A percentile compares a stretch with the other conserved stretches of the same genome.
Evolutionary conservation across 371 early-diverging fungal species (phyloP).

Genomic region (Catenaria anguillulae): DNA sequence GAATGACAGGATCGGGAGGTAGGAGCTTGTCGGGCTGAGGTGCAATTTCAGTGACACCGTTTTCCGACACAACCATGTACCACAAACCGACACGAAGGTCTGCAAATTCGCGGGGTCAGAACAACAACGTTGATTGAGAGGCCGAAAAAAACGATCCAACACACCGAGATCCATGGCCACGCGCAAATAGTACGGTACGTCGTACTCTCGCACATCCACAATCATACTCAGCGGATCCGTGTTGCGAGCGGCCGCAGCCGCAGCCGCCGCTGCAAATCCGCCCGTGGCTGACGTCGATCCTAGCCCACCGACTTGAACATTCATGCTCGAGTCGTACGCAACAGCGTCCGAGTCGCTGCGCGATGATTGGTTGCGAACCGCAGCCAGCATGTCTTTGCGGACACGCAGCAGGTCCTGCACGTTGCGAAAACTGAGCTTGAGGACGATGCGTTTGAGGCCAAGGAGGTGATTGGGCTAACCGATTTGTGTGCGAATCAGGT

Average conservation of each 20-base stretch:
- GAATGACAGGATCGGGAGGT: constrained; percentile 87
- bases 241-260: no score
- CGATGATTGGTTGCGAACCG: constrained; percentile 48
- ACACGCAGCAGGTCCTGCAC: constrained; percentile 60
- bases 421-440: constrained; percentile 74
- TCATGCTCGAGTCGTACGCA: constrained; percentile 26
- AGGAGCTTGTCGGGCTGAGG: constrained; percentile 72
- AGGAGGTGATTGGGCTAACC: constrained; percentile 79
- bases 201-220: constrained; percentile 83
- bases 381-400: constrained; percentile 51
- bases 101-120: no score
- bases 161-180: constrained; percentile 81
- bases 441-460: constrained; percentile 48
- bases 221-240: constrained; percentile 32
- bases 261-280: background rate
- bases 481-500: no score
- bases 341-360: constrained; percentile 41
- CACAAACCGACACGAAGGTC: constrained; percentile 93
- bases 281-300: no score
- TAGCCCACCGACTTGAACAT: background rate
- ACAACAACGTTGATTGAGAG: no score
- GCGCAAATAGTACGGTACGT: constrained; percentile 83
- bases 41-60: constrained; percentile 39
- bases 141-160: no score
- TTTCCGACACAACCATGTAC: constrained; percentile 56